phyloP scores from a whole-genome alignment of 176 grass and related monocot genomes.

The Oropetium thomaeum region DNA sequence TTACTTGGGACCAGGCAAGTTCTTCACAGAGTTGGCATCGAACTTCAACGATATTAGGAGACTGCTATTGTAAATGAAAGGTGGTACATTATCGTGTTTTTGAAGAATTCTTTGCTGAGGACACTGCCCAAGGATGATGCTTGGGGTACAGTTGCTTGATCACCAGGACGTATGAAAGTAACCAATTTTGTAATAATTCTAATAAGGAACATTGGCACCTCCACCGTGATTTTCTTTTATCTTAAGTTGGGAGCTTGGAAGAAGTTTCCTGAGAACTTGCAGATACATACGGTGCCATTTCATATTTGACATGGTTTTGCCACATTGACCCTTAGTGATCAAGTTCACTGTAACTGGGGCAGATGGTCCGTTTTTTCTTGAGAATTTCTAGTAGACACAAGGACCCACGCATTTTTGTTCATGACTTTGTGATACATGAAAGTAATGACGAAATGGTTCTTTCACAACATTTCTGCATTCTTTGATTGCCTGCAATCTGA shows the following conservation, averaged over 20 bases:
- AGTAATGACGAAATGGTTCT: slow-evolving; percentile 15
- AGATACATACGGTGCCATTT: slow-evolving; percentile 4
- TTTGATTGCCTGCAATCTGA: neutral
- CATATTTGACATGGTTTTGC: slow-evolving; percentile 3
- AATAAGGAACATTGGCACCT: slow-evolving; percentile 34
- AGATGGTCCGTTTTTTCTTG: neutral
- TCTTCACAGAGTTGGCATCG: slow-evolving; percentile 59
- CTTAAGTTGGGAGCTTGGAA: neutral
- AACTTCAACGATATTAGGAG: slow-evolving; percentile 90
- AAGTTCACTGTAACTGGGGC: neutral
- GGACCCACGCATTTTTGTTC: neutral
- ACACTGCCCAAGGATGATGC: slow-evolving; percentile 19
- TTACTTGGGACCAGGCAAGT: slow-evolving; percentile 52
- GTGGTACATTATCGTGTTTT: slow-evolving; percentile 17
- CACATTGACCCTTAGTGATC: slow-evolving; percentile 4
- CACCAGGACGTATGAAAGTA: slow-evolving; percentile 23
- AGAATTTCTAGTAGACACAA: slow-evolving; percentile 17
- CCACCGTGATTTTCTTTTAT: neutral
- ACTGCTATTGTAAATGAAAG: slow-evolving; percentile 66
- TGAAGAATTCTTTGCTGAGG: slow-evolving; percentile 35
- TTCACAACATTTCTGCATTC: neutral
- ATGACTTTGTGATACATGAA: slow-evolving; percentile 10
- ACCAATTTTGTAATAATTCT: slow-evolving; percentile 45
- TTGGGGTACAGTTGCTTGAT: slow-evolving; percentile 19
- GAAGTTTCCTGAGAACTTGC: neutral